Percentiles rank a stretch among this genome's conserved stretches.
Evolutionary conservation across 352 stramenopile species (phyloP).

Genomic region (Phytopythium aichiense): DNA sequence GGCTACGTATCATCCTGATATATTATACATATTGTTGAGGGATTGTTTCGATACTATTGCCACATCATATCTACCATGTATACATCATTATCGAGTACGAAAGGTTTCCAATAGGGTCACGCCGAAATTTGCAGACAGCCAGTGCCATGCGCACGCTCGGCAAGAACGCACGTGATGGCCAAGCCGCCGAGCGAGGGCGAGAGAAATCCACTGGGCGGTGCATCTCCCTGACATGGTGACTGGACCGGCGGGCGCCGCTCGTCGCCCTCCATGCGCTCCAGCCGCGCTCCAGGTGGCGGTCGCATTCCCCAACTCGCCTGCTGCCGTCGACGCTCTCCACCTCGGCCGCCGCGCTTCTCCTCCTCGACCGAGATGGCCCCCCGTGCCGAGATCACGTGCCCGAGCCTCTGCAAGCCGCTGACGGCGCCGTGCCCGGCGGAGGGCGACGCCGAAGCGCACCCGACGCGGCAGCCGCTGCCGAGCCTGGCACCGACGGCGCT

Average conservation of each 20-base stretch:
- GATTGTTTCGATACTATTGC: neutral
- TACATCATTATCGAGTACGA: neutral
- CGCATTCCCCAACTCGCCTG: neutral
- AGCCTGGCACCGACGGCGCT: constrained; percentile 22
- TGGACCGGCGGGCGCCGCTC: neutral
- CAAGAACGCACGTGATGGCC: neutral
- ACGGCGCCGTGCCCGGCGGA: neutral
- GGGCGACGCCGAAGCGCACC: neutral
- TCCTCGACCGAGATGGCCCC: neutral
- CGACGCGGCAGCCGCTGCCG: constrained; percentile 9
- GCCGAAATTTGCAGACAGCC: constrained; percentile 3
- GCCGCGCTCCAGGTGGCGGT: neutral
- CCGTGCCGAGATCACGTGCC: neutral
- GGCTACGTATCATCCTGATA: no score
- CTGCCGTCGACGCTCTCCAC: neutral
- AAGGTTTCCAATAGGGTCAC: neutral
- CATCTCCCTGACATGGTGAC: constrained; percentile 3
- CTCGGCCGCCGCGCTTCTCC: neutral
- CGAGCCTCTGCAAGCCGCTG: neutral
- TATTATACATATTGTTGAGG: neutral
- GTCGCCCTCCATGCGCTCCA: neutral
- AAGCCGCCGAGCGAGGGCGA: neutral
- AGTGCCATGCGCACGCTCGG: neutral
- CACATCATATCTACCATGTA: neutral
- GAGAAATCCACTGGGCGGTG: constrained; percentile 1